Evolutionary conservation across 345 rosid genomes (phyloP).

Genomic region (Lepidium africanum): DNA sequence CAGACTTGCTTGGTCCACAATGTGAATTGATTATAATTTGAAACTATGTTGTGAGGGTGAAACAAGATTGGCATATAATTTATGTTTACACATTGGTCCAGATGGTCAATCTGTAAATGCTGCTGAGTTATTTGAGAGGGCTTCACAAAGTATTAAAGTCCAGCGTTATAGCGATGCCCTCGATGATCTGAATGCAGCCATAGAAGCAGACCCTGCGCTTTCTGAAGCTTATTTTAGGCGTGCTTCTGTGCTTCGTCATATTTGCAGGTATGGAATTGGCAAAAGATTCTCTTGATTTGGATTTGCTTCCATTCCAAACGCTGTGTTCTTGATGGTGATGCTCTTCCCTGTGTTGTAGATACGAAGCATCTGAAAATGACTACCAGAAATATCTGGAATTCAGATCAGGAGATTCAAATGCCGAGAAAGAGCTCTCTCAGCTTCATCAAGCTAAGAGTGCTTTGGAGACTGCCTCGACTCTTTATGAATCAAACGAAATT

Average conservation of each 20-base stretch:
- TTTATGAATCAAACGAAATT: conserved; percentile 63
- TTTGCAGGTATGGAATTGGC: conserved; percentile 63
- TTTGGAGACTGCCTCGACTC: conserved; percentile 56
- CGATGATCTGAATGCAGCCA: conserved; percentile 88
- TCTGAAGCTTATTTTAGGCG: conserved; percentile 80
- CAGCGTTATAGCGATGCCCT: conserved; percentile 83
- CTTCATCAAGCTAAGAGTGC: conserved; percentile 81
- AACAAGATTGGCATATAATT: neutral
- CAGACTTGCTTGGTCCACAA: neutral
- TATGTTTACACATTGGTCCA: conserved; percentile 10
- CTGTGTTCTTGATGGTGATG: neutral
- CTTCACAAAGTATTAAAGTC: conserved; percentile 67
- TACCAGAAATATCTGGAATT: conserved; percentile 63
- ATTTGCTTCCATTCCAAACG: neutral
- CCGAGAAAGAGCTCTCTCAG: conserved; percentile 94
- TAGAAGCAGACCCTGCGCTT: conserved; percentile 80
- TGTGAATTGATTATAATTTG: neutral
- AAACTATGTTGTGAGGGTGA: conserved; percentile 12
- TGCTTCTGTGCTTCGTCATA: conserved; percentile 73
- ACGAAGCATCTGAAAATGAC: conserved; percentile 72
- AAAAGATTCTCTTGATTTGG: neutral
- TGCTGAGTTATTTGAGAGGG: conserved; percentile 72
- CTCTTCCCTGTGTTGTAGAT: conserved; percentile 43
- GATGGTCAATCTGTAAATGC: conserved; percentile 59
- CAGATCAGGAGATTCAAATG: conserved; percentile 58